Conservation (phyloP, 495 filamentous ascomycete species). For the Aspergillus steynii region DNA sequence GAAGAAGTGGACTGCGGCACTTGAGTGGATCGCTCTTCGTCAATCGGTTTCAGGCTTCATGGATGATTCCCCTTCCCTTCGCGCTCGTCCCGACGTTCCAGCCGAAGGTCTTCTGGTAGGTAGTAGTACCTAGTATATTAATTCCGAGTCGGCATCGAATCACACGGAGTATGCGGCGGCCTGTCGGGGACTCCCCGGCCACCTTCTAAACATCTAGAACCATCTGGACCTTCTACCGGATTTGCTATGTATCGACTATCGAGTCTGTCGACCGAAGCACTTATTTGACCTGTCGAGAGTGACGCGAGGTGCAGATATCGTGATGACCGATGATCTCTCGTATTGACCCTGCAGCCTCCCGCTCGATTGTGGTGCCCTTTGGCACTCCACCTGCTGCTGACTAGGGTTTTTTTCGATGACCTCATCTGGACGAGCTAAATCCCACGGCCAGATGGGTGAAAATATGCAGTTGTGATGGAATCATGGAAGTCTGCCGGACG, state of each 20-base stretch:
- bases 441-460: not conserved
- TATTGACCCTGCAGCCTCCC: not conserved
- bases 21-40: not conserved
- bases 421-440: not conserved
- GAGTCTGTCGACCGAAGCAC: no score
- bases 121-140: not conserved
- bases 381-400: not conserved
- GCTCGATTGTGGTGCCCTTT: not conserved
- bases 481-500: not conserved
- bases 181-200: conserved; percentile 10
- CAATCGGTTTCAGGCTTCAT: not conserved
- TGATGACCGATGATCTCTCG: not conserved
- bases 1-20: not conserved
- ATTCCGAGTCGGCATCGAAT: not conserved
- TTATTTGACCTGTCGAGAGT: not conserved
- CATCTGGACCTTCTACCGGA: not conserved
- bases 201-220: not conserved
- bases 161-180: not conserved
- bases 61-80: not conserved
- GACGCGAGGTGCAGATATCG: not conserved
- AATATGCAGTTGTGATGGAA: not conserved
- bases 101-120: not conserved
- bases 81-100: no score
- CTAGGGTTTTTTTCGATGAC: not conserved
- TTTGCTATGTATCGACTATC: not conserved